A percentile compares a stretch with the other conserved stretches of the same genome.
These are phyloP conservation scores for Fagopyrum homotropicum DNA, from an alignment of 148 eudicot species.

Conservation along the genomic window DNA sequence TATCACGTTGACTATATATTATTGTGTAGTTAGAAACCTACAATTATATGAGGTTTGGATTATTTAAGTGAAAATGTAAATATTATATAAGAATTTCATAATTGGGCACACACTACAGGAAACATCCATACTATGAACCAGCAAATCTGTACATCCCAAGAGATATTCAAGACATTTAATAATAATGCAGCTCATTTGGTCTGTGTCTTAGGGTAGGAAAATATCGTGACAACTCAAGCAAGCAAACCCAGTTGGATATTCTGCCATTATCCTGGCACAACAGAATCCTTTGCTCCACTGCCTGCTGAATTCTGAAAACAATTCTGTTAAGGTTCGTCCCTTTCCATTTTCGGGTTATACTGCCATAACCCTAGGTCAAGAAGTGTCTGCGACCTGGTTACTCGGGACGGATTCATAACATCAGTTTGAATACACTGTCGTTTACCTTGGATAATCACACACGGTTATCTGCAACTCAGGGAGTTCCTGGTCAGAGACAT, in stretches of 20 bases:
- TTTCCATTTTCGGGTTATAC: neutral
- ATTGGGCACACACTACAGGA: neutral
- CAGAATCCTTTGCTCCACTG: neutral
- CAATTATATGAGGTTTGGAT: too few relatives aligned
- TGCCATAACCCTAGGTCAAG: neutral
- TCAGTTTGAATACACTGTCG: neutral
- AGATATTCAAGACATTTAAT: neutral
- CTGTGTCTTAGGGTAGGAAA: neutral
- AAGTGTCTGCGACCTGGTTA: too few relatives aligned
- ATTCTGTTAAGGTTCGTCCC: neutral
- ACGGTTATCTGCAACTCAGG: slow-evolving; percentile 71
- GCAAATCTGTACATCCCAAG: neutral
- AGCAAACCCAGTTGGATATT: slow-evolving; percentile 1
- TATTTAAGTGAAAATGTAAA: too few relatives aligned
- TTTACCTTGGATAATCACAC: slow-evolving; percentile 36
- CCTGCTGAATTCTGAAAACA: slow-evolving; percentile 1
- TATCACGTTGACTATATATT: too few relatives aligned
- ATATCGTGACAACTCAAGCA: neutral
- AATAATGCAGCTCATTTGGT: neutral
- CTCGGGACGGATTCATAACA: too few relatives aligned
- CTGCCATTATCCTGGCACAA: neutral
- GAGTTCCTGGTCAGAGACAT: slow-evolving; percentile 36
- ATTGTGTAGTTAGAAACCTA: too few relatives aligned
- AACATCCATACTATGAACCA: neutral
- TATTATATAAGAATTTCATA: neutral